These are phyloP conservation scores for Galeopsis tetrahit DNA, from an alignment of 257 asterid genomes.

Conservation along the genomic window DNA sequence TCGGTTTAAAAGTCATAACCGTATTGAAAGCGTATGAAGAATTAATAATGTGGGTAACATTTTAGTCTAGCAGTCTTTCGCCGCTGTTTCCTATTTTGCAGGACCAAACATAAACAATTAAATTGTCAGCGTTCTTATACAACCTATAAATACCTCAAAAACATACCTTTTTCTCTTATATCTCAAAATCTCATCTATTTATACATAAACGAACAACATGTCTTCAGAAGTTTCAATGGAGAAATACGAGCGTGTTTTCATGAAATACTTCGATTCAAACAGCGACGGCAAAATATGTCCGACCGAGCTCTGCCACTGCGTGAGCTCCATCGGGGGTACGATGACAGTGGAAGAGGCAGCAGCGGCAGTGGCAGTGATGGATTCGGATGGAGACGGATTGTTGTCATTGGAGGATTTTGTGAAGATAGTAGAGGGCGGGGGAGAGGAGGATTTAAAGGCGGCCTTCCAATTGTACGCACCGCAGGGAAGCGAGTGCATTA, in stretches of 20 bases:
- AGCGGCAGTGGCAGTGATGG: slow-evolving; percentile 43
- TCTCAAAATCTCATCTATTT: no score
- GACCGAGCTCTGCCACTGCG: slow-evolving; percentile 49
- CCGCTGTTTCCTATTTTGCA: slow-evolving; percentile 1
- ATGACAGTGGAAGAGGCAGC: slow-evolving; percentile 52
- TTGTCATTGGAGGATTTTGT: no score
- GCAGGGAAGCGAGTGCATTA: slow-evolving; percentile 58
- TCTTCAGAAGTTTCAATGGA: slow-evolving; percentile 36
- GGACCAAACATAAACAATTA: neutral
- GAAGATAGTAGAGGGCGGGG: slow-evolving; percentile 52
- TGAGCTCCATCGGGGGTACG: slow-evolving; percentile 39
- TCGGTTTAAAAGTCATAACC: slow-evolving; percentile 3
- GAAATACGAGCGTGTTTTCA: slow-evolving; percentile 43
- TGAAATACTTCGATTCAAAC: slow-evolving; percentile 48
- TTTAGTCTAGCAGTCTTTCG: neutral
- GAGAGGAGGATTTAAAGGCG: slow-evolving; percentile 58
- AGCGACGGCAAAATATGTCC: slow-evolving; percentile 47
- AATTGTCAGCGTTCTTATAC: neutral
- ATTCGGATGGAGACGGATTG: slow-evolving; percentile 59
- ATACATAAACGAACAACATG: no score
- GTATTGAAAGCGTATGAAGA: slow-evolving; percentile 10
- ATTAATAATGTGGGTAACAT: neutral
- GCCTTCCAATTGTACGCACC: slow-evolving; percentile 67
- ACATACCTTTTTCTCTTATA: neutral
- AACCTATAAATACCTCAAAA: neutral